Evolutionary conservation across 495 filamentous ascomycete species (phyloP), one percentile per base, ranked within the genome.

Genomic region (Hypomontagnella monticulosa): DNA sequence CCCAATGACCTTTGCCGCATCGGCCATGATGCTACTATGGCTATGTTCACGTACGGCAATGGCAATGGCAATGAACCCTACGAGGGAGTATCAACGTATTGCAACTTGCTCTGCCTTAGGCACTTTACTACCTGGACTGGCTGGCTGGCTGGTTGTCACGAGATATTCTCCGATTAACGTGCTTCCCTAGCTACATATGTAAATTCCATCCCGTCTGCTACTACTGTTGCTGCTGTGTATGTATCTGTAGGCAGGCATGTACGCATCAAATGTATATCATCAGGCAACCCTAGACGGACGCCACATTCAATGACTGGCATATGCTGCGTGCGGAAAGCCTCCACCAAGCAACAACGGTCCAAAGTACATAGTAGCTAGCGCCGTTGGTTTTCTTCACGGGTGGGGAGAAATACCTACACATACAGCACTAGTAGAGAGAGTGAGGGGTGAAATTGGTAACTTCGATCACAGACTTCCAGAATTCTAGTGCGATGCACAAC

Each of bases 251-350:
- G 23, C 6, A 27, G 23, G 23, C 23, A 27, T 27, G 32, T 55
- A 23, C 32, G 51, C 57, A 64, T n/a, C n/a, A n/a, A n/a, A n/a
- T 64, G 66, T 58, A 55, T 55, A 69, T 69, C 66, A 63, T 59
- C 44, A 48, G 54, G 42, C 37, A 56, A 63, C 56, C 60, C 66
- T 60, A 54, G 51, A 55, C 14, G 19, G 48, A 69, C 60, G 60
- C 66, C 66, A 64, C 66, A 57, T 46, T 32, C 10, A 41, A 69
- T 69, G 66, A 69, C 66, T 63, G 66, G 66, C 66, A 69, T 69
- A 69, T 69, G 66, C 66, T 56, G 7, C 43, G 38, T 55, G 60
- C 55, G 60, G 60, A 40, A 40, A 34, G 44, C 66, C 50, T 69
- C 55, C 66, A 69, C 66, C 51, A 55, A 59, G 46, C 57, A 48